Conservation (phyloP, 306 rosid genomes). For the Oemleria cerasiformis region DNA sequence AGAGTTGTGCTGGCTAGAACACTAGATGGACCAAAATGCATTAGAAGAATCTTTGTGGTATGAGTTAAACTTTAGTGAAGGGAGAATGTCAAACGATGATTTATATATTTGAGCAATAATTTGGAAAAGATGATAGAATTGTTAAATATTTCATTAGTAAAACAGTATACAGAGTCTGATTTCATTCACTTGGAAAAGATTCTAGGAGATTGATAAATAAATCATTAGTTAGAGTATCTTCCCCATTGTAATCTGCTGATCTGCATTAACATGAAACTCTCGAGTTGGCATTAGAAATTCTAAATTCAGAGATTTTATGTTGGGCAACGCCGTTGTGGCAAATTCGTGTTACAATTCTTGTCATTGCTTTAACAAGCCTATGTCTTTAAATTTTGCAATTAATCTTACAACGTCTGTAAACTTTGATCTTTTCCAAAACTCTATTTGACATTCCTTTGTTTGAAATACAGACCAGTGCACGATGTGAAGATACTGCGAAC, state of each 20-base stretch:
- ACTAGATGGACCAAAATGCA: background rate
- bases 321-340: background rate
- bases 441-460: background rate
- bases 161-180: background rate
- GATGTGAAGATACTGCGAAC: conserved; percentile 90
- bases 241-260: background rate
- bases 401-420: background rate
- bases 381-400: background rate
- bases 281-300: background rate
- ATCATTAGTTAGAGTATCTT: background rate
- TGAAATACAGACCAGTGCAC: conserved; percentile 74
- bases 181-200: background rate
- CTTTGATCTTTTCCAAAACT: background rate
- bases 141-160: background rate
- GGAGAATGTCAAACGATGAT: background rate
- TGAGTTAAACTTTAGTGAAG: background rate
- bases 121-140: background rate
- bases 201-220: background rate
- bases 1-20: background rate
- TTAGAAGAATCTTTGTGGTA: background rate
- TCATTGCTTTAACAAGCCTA: background rate
- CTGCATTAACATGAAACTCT: background rate
- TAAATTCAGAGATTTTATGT: background rate
- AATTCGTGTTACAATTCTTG: no score
- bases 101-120: background rate